Percentiles rank a stretch among this genome's conserved stretches.
Conservation (phyloP, 441 rosid species). For the Aleurites moluccanus region DNA sequence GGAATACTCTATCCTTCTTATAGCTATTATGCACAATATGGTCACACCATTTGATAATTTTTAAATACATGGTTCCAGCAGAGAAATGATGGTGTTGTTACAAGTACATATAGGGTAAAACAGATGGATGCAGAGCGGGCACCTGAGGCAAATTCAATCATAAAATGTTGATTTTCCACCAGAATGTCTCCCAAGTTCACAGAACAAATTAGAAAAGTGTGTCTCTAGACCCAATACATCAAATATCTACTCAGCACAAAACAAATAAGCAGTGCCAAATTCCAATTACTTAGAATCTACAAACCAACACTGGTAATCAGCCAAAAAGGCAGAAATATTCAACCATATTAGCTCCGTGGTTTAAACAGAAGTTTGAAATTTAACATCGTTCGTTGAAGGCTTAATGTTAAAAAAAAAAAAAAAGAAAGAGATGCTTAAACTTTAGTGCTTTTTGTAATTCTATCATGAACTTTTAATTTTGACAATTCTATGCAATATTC, state of each 20-base stretch:
- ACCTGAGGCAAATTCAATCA: too few relatives aligned
- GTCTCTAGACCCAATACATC: neutral
- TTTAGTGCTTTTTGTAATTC: too few relatives aligned
- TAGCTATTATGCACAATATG: neutral
- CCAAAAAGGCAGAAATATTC: neutral
- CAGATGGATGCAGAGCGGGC: neutral
- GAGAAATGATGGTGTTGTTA: neutral
- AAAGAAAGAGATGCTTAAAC: too few relatives aligned
- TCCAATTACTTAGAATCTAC: neutral
- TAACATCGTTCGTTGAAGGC: neutral
- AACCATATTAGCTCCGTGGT: neutral
- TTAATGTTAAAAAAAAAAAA: too few relatives aligned
- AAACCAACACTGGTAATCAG: neutral
- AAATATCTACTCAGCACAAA: too few relatives aligned
- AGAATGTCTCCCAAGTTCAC: too few relatives aligned
- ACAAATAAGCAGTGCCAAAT: neutral
- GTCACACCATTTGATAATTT: neutral
- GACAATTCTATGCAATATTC: too few relatives aligned
- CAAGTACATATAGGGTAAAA: neutral
- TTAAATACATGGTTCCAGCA: neutral
- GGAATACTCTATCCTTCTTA: neutral
- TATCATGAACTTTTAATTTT: too few relatives aligned
- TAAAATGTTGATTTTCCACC: too few relatives aligned
- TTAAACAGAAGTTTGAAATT: neutral
- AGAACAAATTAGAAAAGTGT: neutral